phyloP scores from a whole-genome alignment of 768 basidiomycete genomes.

The Tylopilus subfusipes region DNA sequence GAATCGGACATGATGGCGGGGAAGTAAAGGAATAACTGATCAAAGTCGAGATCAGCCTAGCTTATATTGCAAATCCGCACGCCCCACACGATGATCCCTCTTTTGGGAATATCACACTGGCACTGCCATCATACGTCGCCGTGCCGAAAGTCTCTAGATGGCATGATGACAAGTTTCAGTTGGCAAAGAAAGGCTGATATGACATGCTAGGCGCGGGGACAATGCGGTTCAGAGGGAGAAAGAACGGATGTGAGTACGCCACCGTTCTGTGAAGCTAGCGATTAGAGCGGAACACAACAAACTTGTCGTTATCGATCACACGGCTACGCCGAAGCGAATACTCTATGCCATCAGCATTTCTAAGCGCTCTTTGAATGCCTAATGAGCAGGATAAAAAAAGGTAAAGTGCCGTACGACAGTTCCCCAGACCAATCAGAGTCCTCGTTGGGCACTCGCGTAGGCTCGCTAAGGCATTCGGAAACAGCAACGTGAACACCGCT shows the following conservation, averaged over 20 bases:
- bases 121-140: slow-evolving; percentile 6
- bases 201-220: slow-evolving; percentile 13
- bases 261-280: background rate
- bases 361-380: no score
- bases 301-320: background rate
- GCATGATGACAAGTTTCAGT: background rate
- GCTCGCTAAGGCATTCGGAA: no score
- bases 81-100: slow-evolving; percentile 7
- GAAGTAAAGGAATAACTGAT: slow-evolving; percentile 1
- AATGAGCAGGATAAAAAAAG: no score
- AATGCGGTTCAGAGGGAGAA: slow-evolving; percentile 26
- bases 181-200: background rate
- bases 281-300: background rate
- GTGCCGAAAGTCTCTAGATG: background rate
- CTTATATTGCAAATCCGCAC: slow-evolving; percentile 15
- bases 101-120: slow-evolving; percentile 17
- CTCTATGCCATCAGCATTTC: no score
- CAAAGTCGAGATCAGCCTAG: background rate
- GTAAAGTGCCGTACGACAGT: no score
- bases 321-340: background rate
- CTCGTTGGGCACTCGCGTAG: no score
- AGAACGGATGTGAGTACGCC: slow-evolving; percentile 18
- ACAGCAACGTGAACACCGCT: no score
- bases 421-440: no score
- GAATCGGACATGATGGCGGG: slow-evolving; percentile 40